Base-by-base conservation (phyloP, 2,329 filamentous ascomycete species). In the Fusarium marasasianum region DNA sequence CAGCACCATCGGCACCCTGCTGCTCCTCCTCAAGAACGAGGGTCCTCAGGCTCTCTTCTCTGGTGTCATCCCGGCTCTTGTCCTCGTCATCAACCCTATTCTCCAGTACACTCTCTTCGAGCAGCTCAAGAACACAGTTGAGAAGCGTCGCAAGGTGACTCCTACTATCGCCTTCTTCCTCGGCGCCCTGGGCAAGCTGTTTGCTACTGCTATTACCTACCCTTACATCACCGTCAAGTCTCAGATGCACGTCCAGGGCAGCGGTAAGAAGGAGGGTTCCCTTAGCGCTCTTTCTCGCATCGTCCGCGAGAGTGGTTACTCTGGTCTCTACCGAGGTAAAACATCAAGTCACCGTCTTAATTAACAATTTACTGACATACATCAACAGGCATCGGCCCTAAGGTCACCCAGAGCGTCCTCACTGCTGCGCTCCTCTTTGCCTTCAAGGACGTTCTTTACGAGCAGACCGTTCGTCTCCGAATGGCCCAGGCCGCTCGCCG, bases 211-310 rank as follows among this genome's bases (percentile, higher is more conserved):
- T 70, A 93, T 98, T 79, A 99, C 96, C 11, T 99, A 99, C 83
- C 96, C 96, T 17, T 99, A 99, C 82, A 98, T 99, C 82, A 99
- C 96, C 9, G 93, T 99, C 79, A 99, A 99, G 91, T 97, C 95
- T 84, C 91, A 94, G 81, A 98, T 98, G 91, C 96, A 99, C 82
- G 94, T 99, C 70, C 94, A 95, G 35, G 91, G 89, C 71, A 91
- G 91, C 72, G 89, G 90, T n/a, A 91, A 91, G 73, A 93, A 93
- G 84, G 93, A 97, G 84, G 93, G 92, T 76, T 93, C 98, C 88
- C 87, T 91, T 60, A 89, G 91, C 75, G 93, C 91, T 53, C 89
- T 99, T 80, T 91, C 88, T 80, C 89, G 92, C 69, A 95, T 98
- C 69, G 88, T 98, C 69, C 89, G 86, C 74, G 94, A 98, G 80